Base-by-base conservation (phyloP, 805 yeast genomes). In the Cyberlindnera veronae region DNA sequence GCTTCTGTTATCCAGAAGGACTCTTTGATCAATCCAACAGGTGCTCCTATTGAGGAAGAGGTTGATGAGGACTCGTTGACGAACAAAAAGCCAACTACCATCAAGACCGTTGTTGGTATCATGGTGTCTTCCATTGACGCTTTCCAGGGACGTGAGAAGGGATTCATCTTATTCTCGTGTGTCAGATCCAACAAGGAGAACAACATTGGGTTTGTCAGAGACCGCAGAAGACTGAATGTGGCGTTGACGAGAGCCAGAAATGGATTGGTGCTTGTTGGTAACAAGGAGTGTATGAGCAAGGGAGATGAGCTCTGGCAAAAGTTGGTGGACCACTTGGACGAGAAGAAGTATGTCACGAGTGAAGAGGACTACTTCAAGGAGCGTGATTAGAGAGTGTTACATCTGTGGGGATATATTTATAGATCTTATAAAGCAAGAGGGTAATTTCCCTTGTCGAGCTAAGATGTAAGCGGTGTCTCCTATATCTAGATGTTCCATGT, bases 81-180 rank as follows among this genome's bases (percentile, higher is more conserved):
- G 18, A 42, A 36, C 28, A 39, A 45, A 30, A 43, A 43, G 16
- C 44, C 45, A 14, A 38, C 45, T 1, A 46, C 45, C 6, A 40
- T 44, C 37, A 63, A 64, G 40, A 62, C 62, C 24, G 51, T 74
- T 29, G 66, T 69, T 38, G 73, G 71, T 4, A 57, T 73, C 14
- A 65, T 72, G 63, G 64, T 76, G 49, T 69, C 75, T 13, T 62
- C 87, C 0, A 81, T 87, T 14, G 96, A 87, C 60, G 93, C 95
- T 1, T 87, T 86, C 66, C 96, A 87, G 62, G 95, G 95, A 18
- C 70, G 93, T 49, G 95, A 86, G 53, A 86, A 84, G 63, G 85
- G 83, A 51, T 80, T 80, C 40, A 79, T 87, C 20, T 69, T 87
- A 7, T 68, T 87, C 47, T 79, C 91, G 3, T 76, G 90, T 51